A percentile compares a stretch with the other conserved stretches of the same genome.
phyloP scores from a whole-genome alignment of 805 yeast species.

The Saccharomycopsis sp. region DNA sequence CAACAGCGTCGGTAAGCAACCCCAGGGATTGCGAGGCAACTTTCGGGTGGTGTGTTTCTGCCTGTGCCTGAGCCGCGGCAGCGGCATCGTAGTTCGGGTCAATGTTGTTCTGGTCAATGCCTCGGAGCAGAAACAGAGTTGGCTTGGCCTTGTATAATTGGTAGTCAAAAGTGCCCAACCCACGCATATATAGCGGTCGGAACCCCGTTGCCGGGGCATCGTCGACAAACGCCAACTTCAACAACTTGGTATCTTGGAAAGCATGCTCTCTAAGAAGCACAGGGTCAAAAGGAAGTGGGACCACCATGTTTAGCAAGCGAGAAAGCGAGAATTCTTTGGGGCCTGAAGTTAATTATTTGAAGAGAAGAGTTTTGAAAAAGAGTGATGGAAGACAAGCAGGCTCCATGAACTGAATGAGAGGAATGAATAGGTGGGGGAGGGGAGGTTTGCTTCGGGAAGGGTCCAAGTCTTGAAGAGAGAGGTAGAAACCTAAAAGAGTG shows the following conservation, averaged over 20 bases:
- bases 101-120: conserved; percentile 7
- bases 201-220: conserved; percentile 5
- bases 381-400: not conserved
- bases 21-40: too few species aligned
- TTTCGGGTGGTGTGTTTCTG: too few species aligned
- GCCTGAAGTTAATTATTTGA: too few species aligned
- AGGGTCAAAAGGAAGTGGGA: conserved; percentile 31
- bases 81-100: conserved; percentile 16
- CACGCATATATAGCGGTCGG: conserved; percentile 12
- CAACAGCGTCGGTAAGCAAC: too few species aligned
- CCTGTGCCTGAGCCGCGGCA: too few species aligned
- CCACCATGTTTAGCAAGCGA: conserved; percentile 21
- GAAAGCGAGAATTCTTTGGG: not conserved
- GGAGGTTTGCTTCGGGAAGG: too few species aligned
- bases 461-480: too few species aligned
- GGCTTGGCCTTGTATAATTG: conserved; percentile 2
- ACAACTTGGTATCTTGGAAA: conserved; percentile 24
- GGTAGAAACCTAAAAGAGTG: too few species aligned
- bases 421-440: too few species aligned
- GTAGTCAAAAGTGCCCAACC: conserved; percentile 18
- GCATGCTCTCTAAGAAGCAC: conserved; percentile 31
- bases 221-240: conserved; percentile 11
- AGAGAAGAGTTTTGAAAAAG: not conserved
- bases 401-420: too few species aligned
- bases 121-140: conserved; percentile 4